phyloP scores from a whole-genome alignment of 2,329 filamentous ascomycete genomes.

The Magnaporthiopsis poae region DNA sequence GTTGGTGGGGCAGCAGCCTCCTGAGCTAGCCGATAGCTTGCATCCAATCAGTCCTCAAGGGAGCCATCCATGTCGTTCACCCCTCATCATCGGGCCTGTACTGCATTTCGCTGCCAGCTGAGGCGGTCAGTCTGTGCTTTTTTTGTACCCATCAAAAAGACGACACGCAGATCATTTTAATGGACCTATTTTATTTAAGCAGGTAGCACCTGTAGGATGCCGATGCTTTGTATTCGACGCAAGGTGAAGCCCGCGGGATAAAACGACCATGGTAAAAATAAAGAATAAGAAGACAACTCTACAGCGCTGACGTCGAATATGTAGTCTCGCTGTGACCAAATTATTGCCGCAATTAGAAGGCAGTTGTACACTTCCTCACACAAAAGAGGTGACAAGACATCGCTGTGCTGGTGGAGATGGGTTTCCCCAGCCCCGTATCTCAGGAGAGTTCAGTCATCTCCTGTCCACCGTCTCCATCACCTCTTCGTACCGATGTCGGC shows the following conservation, averaged over 20 bases:
- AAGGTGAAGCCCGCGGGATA: neutral
- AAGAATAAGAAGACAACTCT: neutral
- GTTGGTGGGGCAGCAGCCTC: neutral
- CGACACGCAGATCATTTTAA: no score
- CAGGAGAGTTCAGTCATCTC: constrained; percentile 14
- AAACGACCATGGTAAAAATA: neutral
- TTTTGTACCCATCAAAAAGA: neutral
- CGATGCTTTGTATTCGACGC: neutral
- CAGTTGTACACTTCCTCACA: neutral
- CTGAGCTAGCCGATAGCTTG: neutral
- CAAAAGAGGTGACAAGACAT: neutral
- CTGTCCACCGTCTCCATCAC: constrained; percentile 10
- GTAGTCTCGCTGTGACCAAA: neutral
- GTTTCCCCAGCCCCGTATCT: neutral
- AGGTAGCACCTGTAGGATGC: no score
- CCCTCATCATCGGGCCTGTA: neutral
- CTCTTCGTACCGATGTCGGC: neutral
- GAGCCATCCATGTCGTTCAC: neutral
- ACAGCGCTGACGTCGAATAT: neutral
- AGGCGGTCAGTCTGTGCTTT: neutral
- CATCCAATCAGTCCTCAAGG: neutral
- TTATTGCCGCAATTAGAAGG: neutral
- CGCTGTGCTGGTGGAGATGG: no score
- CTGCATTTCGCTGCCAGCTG: neutral
- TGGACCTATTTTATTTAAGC: no score